Evolutionary conservation across 2,329 filamentous ascomycete species (phyloP).

Genomic region (Fusarium sp.): DNA sequence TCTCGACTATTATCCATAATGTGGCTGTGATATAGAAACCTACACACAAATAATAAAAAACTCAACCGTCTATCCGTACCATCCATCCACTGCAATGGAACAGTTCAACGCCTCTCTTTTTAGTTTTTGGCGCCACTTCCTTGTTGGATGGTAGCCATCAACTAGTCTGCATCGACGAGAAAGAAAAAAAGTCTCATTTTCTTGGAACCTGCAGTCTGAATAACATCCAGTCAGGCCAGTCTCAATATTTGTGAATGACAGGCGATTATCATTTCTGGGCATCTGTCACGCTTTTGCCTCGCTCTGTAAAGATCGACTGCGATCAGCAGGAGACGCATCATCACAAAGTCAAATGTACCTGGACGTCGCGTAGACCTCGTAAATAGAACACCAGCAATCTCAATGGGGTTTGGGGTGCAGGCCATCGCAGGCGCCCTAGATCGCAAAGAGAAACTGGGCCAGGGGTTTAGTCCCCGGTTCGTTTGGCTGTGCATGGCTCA

Average conservation of each 20-base stretch:
- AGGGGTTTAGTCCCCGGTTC: slow-evolving; percentile 12
- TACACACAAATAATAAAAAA: background rate
- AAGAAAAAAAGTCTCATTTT: background rate
- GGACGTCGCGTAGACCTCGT: slow-evolving; percentile 20
- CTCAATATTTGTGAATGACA: slow-evolving; percentile 4
- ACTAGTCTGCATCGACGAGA: background rate
- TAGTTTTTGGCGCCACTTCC: slow-evolving; percentile 25
- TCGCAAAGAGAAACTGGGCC: background rate
- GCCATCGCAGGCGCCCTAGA: slow-evolving; percentile 23
- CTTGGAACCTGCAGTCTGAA: background rate
- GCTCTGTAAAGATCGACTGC: slow-evolving; percentile 18
- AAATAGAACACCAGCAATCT: slow-evolving; percentile 35
- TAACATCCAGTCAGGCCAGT: background rate
- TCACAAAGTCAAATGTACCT: slow-evolving; percentile 23
- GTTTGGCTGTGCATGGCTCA: slow-evolving; percentile 5
- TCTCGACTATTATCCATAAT: background rate
- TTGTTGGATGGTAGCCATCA: slow-evolving; percentile 14
- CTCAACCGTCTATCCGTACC: too few relatives aligned
- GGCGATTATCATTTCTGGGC: slow-evolving; percentile 28
- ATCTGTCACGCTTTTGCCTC: slow-evolving; percentile 33
- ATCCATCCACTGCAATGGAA: slow-evolving; percentile 6
- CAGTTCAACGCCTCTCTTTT: slow-evolving; percentile 27
- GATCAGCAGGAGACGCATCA: slow-evolving; percentile 31
- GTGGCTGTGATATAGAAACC: background rate
- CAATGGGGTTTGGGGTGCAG: slow-evolving; percentile 27